Evolutionary conservation across 768 basidiomycete species (phyloP), one percentile per base, ranked within the genome.

Genomic region (Pholiota molesta): DNA sequence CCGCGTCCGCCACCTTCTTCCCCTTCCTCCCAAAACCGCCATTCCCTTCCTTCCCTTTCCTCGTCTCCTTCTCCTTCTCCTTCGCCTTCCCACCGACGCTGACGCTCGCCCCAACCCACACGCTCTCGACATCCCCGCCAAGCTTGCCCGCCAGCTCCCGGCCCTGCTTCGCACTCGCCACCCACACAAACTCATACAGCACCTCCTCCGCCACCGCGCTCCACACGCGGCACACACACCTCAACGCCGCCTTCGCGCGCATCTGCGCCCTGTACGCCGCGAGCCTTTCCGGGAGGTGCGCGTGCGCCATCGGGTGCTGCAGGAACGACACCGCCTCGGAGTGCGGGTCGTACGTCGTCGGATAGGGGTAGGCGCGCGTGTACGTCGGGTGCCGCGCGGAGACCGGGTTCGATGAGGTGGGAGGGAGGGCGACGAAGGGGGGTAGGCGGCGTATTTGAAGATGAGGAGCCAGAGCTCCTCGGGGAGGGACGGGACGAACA

Each of bases 131-230:
- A 52, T 68, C 67, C n/a, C 65, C 66, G 40, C 68, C 63, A 42
- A 74, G 51, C 56, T 65, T 40, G 23, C 61, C 69, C 23, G 72
- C 73, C 21, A 74, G 57, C 17, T 40, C 45, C 59, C 68, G 59
- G 52, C 69, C 73, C 53, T 74, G 67, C 56, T 62, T 60, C 8
- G 83, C 82, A 39, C 81, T 75, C 55, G 78, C 78, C 66, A 92
- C 85, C 90, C 90, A 91, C 39, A 91, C 81, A 70, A 83, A 86
- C 68, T 90, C 87, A 73, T 82, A 91, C 17, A 91, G 72, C 45
- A 84, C 80, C 58, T 82, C 81, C 66, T 85, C 84, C 3, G 80
- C 75, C 55, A 83, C 77, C 37, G 69, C 76, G 68, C 85, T 77
- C 84, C 87, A 92, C 9, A 77, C 72, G 45, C 80, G 78, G 69